Evolutionary conservation across 805 yeast species (phyloP).

Genomic region (Candida xyloterini): DNA sequence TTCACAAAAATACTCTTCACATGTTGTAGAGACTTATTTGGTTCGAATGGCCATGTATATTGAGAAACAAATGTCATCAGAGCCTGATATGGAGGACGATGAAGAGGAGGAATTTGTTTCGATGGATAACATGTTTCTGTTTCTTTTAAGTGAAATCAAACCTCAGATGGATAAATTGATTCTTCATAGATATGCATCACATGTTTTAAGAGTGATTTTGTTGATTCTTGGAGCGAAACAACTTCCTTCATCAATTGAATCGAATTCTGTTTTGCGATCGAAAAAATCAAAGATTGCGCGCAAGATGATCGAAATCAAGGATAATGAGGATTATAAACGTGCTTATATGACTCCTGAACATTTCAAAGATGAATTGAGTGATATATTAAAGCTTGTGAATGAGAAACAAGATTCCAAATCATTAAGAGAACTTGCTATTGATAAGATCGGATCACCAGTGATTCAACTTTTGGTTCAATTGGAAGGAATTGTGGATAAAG

Average conservation of each 20-base stretch:
- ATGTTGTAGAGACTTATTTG: conserved; percentile 83
- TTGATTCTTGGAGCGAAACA: conserved; percentile 74
- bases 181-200: conserved; percentile 81
- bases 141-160: conserved; percentile 63
- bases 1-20: conserved; percentile 89
- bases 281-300: conserved; percentile 86
- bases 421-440: conserved; percentile 70
- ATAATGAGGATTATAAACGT: conserved; percentile 65
- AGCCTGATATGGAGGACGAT: conserved; percentile 33
- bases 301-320: conserved; percentile 86
- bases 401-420: conserved; percentile 39
- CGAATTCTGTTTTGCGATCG: conserved; percentile 73
- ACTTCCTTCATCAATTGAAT: conserved; percentile 66
- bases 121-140: conserved; percentile 63
- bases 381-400: conserved; percentile 42
- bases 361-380: conserved; percentile 58
- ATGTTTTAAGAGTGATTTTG: conserved; percentile 71
- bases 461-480: conserved; percentile 72
- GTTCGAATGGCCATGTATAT: conserved; percentile 70
- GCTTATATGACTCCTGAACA: conserved; percentile 68
- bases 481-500: conserved; percentile 77
- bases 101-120: conserved; percentile 44
- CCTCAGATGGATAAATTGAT: conserved; percentile 60
- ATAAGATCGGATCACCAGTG: conserved; percentile 85
- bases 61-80: conserved; percentile 61